Base-by-base conservation (phyloP, 805 yeast genomes). In the Metahyphopichia silvanorum region DNA sequence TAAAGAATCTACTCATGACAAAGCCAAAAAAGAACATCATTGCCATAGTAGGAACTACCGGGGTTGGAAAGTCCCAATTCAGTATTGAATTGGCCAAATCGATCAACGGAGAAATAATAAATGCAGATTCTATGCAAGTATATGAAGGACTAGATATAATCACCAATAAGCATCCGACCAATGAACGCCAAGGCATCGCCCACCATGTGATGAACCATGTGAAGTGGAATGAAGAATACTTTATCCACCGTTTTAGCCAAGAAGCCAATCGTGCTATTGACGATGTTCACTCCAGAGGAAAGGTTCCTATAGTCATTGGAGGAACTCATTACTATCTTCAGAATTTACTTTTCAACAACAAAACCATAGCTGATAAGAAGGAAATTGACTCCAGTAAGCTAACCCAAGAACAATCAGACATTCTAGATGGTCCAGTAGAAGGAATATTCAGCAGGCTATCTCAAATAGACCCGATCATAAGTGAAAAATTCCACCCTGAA, bases 71-170 rank as follows among this genome's bases (percentile, higher is more conserved):
- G 52, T 89, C 97, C 0, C 87, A 86, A 71, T 73, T 85, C 38
- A 75, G 86, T 28, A 77, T 87, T 2, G 91, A 87, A 39, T 55
- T 93, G 14, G 96, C 97, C 8, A 69, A 75, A 44, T 70, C 71
- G 17, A 71, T 83, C 32, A 74, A 80, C 50, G 98, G 98, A 14
- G 98, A 93, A 52, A 71, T 93, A 42, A 84, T 93, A 42, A 93
- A 93, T 57, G 96, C 95, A 0, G 98, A 93, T 54, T 87, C 98
- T 1, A 89, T 93, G 97, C 98, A 93, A 58, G 84, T 93, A 69
- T 93, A 93, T 57, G 60, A 66, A 24, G 80, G 76, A 0, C 60
- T 78, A 1, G 86, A 83, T 10, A 76, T 77, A 8, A 86, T 93
- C 39, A 86, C 98, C 11, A 93, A 93, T 50, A 93, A 93, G 49